phyloP scores from a whole-genome alignment of 2,329 filamentous ascomycete genomes.

The Aurifilum marmelostoma region DNA sequence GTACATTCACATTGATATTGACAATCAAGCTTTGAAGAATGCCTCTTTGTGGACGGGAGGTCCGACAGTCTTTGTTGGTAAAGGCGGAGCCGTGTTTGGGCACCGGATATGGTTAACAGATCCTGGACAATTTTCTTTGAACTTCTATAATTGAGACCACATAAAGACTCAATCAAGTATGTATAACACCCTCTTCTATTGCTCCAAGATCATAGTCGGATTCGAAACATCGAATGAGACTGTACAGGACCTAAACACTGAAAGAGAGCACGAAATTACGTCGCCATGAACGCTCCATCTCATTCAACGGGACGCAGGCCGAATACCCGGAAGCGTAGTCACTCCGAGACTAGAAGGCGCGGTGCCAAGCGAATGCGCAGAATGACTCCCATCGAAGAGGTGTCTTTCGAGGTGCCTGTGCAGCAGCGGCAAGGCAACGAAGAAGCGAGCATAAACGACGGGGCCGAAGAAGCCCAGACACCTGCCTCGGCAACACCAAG shows the following conservation, averaged over 20 bases:
- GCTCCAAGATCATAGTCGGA: background rate
- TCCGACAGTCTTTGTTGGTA: conserved; percentile 7
- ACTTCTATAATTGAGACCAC: background rate
- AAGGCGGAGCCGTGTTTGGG: background rate
- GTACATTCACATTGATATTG: background rate
- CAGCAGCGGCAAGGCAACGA: background rate
- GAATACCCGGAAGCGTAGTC: background rate
- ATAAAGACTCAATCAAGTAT: background rate
- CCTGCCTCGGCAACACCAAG: background rate
- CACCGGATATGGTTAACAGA: conserved; percentile 9
- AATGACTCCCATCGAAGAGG: background rate
- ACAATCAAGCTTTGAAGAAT: background rate
- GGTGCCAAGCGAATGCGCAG: background rate
- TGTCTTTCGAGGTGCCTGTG: background rate
- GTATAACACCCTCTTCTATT: background rate
- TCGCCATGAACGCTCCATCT: background rate
- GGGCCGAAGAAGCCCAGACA: background rate
- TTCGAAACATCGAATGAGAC: background rate
- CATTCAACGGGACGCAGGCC: background rate
- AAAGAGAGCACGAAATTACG: background rate
- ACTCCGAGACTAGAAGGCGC: background rate
- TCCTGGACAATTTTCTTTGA: background rate
- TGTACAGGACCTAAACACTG: background rate
- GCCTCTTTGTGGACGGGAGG: conserved; percentile 6
- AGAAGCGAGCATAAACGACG: no score